Percentiles rank a stretch among this genome's conserved stretches.
phyloP scores from a whole-genome alignment of 179 eudicot genomes.

The Sideroxylon spinosum region DNA sequence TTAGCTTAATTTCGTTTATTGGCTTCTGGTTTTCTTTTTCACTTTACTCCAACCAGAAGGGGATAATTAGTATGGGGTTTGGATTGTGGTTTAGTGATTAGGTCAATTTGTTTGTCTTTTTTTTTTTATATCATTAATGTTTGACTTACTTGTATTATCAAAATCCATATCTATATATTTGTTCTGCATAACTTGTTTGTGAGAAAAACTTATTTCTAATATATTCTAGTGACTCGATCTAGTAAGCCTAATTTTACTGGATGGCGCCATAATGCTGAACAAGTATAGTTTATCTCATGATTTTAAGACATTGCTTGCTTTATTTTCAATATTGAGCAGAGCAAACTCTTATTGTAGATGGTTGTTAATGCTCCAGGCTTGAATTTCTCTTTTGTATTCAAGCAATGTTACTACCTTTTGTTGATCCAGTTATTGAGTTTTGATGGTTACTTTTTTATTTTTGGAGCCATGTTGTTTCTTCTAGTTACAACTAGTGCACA shows the following conservation, averaged over 20 bases:
- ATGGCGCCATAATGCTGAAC: neutral
- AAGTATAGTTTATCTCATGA: neutral
- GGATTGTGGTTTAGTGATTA: neutral
- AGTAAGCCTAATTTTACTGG: neutral
- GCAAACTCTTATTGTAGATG: too few relatives aligned
- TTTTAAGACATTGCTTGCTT: neutral
- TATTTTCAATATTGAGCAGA: too few relatives aligned
- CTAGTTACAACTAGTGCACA: too few relatives aligned
- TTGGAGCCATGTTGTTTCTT: too few relatives aligned
- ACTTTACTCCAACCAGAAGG: slow-evolving; percentile 11
- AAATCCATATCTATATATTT: neutral
- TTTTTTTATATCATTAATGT: neutral
- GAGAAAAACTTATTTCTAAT: neutral
- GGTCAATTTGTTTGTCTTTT: neutral
- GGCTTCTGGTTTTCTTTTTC: slow-evolving; percentile 23
- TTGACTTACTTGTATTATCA: slow-evolving; percentile 9
- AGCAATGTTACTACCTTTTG: too few relatives aligned
- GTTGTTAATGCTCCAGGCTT: too few relatives aligned
- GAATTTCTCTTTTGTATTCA: too few relatives aligned
- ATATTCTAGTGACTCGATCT: neutral
- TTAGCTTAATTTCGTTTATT: slow-evolving; percentile 14
- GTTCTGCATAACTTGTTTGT: neutral
- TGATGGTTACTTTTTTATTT: too few relatives aligned
- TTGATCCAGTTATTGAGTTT: too few relatives aligned
- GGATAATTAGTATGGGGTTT: slow-evolving; percentile 11